Conservation (phyloP, 106 monocot species). For the Platanthera guangdongensis region DNA sequence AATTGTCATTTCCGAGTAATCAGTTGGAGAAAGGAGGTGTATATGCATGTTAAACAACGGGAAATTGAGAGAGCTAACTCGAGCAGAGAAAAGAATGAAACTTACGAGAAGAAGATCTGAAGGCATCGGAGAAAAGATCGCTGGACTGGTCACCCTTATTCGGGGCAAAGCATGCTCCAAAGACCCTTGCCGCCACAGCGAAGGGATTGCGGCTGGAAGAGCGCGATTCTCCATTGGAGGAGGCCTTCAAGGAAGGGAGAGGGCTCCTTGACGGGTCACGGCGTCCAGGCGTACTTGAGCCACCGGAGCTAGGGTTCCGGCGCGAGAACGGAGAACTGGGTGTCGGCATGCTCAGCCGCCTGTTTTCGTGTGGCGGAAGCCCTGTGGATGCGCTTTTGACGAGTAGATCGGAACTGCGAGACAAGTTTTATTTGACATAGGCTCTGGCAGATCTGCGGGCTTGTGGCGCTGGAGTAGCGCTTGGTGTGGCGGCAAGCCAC, state of each 20-base stretch:
- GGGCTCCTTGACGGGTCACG: background rate
- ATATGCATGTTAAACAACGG: background rate
- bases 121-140: conserved; percentile 6
- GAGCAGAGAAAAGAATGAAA: background rate
- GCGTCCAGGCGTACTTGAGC: too few relatives aligned
- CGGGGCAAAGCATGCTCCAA: conserved; percentile 5
- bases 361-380: background rate
- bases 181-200: background rate
- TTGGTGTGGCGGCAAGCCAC: too few relatives aligned
- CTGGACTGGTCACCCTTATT: background rate
- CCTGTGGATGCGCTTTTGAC: background rate
- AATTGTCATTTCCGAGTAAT: background rate
- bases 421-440: too few relatives aligned
- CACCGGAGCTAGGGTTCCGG: conserved; percentile 1
- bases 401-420: background rate
- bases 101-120: conserved; percentile 3
- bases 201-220: conserved; percentile 4
- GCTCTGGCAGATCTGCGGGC: too few relatives aligned
- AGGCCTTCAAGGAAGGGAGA: background rate
- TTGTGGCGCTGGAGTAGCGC: too few relatives aligned
- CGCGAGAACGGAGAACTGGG: background rate
- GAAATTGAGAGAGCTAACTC: too few relatives aligned
- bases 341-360: background rate
- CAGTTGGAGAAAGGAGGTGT: background rate
- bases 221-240: background rate